Base-by-base conservation (phyloP, 2,329 filamentous ascomycete species). In the Stagonosporopsis rhizophila region DNA sequence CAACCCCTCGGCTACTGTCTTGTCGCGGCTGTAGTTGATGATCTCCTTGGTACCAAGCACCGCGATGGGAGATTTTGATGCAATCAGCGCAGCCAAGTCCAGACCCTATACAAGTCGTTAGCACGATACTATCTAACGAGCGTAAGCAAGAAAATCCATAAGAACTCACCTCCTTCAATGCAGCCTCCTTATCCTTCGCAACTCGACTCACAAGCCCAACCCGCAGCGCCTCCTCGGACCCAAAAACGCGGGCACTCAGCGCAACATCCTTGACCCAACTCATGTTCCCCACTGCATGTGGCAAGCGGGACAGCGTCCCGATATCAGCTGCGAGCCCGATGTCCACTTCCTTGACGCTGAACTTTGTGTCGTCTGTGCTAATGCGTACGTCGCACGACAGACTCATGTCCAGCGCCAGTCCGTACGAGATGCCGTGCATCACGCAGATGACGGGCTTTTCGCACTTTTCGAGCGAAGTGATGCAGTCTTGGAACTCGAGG, bases 21-120 rank as follows among this genome's bases (percentile, higher is more conserved):
- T 86, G 75, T 96, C 93, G 67, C 91, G 83, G 30, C 88, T 89
- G 71, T 89, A 91, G 75, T 95, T 92, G 71, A 96, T 73, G 60
- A 96, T 77, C 78, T 95, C 90, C 80, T 96, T 96, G 8, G 92
- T 96, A 6, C 90, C 89, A 79, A 92, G 86, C 61, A 94, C 90
- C 1, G 92, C 92, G 20, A 98, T 87, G 0, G 94, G 94, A 70
- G 90, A 95, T 83, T 97, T 97, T 17, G 75, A 80, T 25, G 90
- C 89, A 56, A 97, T 85, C 68, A 87, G 67, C 11, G 70, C 77
- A 0, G 89, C 91, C 68, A 90, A 70, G 60, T 85, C 81, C 58
- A 93, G 44, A 0, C 83, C 92, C 45, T 48, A 17, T 25, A 15
- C 7, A 14, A 27, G 3, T 34, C 2, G 23, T 47, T 9, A 47